Evolutionary conservation across 345 rosid genomes (phyloP), one percentile per base, ranked within the genome.

Genomic region (Punica granatum): DNA sequence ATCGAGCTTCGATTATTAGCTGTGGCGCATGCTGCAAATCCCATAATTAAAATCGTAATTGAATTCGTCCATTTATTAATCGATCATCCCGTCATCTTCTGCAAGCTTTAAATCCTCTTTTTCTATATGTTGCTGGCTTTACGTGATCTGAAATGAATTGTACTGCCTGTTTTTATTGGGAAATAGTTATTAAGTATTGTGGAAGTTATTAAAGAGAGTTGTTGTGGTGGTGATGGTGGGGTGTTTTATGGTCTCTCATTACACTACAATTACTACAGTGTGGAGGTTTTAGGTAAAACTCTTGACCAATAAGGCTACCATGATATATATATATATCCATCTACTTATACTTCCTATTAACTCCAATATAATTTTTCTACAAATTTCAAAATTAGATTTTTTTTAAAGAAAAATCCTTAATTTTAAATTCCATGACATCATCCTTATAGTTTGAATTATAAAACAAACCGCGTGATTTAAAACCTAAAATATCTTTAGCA

Each of bases 201-300:
- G 62, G 39, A 9, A 44, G 69, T 62, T 69, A 69, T 48, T 63
- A 46, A 70, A 63, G 49, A 41, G 42, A 59, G 73, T 37, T 10
- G 64, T 61, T 41, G 71, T 37, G 73, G 28, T 10, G 49, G 69
- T 41, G 71, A 31, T n/a, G 61, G 71, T 60, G 69, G 72, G 70
- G 75, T 60, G 19, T 74, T 58, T 70, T 62, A 62, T 64, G 73
- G 12, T 62, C 35, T 30, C 69, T 69, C 65, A n/a, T 63, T 60
- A 34, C 44, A 21, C 63, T 65, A 64, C 71, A 43, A 23, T 72
- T 65, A 60, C 48, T 43, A 60, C 37, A 15, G 43, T 51, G 73
- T 18, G 67, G 58, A 28, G 70, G 19, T 33, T 67, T 70, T 70
- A 70, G 33, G 73, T 71, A 59, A 41, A 70, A 28, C 67, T 51